These are phyloP conservation scores for Erodium trifolium DNA, from an alignment of 441 rosid species.

Conservation along the genomic window DNA sequence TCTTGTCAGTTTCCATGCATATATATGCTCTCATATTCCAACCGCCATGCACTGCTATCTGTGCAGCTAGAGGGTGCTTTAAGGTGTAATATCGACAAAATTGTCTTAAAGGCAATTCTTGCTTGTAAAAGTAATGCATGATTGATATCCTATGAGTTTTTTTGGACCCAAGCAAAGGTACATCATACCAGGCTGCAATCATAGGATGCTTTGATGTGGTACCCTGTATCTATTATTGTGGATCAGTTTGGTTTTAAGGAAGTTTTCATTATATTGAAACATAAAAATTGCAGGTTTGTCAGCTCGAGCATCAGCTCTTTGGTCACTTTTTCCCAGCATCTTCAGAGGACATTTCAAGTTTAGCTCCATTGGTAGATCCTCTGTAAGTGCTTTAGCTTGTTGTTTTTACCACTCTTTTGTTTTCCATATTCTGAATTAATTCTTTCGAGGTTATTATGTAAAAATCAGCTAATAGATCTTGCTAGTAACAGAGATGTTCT, in stretches of 20 bases:
- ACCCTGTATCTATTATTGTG: neutral
- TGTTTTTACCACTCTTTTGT: neutral
- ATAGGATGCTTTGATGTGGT: neutral
- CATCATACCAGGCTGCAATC: slow-evolving; percentile 1
- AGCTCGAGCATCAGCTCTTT: slow-evolving; percentile 91
- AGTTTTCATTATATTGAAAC: neutral
- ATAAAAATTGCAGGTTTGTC: slow-evolving; percentile 66
- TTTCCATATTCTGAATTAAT: neutral
- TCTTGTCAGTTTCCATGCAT: neutral
- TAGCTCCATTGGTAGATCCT: slow-evolving; percentile 90
- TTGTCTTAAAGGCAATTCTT: slow-evolving; percentile 1
- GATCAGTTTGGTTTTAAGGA: neutral
- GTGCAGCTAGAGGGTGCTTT: slow-evolving; percentile 1
- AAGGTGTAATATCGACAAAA: neutral
- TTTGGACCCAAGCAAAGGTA: neutral
- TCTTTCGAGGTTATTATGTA: neutral
- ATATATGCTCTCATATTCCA: neutral
- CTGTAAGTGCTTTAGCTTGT: slow-evolving; percentile 45
- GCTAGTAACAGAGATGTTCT: neutral
- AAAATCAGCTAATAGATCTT: neutral
- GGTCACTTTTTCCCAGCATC: slow-evolving; percentile 91
- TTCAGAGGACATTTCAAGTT: slow-evolving; percentile 73
- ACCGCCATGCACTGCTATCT: neutral
- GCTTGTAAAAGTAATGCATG: neutral
- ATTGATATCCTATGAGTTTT: neutral